Evolutionary conservation across 371 early-diverging fungal species (phyloP).

Genomic region (Actinomucor elegans): DNA sequence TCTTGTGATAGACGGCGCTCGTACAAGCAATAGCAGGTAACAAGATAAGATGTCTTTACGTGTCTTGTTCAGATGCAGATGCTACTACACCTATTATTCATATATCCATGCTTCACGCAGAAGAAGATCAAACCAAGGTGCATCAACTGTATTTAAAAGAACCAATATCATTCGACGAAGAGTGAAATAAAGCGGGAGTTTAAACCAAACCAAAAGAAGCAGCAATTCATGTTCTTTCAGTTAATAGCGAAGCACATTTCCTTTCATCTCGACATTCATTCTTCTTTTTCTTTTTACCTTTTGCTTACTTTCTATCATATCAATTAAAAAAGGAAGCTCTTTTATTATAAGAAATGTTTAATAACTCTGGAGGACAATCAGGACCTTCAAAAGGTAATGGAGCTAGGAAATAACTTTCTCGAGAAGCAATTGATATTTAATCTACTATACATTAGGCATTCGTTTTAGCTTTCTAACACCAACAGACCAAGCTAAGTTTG

Average conservation of each 20-base stretch:
- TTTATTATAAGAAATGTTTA: conserved; percentile 10
- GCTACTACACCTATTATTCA: conserved; percentile 4
- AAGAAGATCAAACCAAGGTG: conserved; percentile 17
- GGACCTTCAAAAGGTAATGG: conserved; percentile 24
- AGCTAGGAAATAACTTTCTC: too few species aligned
- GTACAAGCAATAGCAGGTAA: conserved; percentile 19
- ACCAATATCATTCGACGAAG: conserved; percentile 3
- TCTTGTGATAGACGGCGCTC: conserved; percentile 8
- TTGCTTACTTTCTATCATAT: neutral
- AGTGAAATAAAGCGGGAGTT: conserved; percentile 1
- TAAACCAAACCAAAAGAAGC: conserved; percentile 5
- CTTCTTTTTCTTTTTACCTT: neutral
- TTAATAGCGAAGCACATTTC: neutral
- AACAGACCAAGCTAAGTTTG: conserved; percentile 48
- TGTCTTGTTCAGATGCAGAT: neutral
- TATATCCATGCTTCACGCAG: conserved; percentile 17
- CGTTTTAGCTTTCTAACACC: conserved; percentile 48
- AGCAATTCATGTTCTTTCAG: conserved; percentile 15
- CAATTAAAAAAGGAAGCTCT: neutral
- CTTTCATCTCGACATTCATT: neutral
- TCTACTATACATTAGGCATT: conserved; percentile 29
- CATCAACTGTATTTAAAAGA: conserved; percentile 7
- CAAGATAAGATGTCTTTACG: conserved; percentile 14
- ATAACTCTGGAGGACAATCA: conserved; percentile 19
- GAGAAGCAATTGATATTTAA: too few species aligned